Conservation (phyloP, 2,329 filamentous ascomycete species). For the Colletotrichum brevisporum region DNA sequence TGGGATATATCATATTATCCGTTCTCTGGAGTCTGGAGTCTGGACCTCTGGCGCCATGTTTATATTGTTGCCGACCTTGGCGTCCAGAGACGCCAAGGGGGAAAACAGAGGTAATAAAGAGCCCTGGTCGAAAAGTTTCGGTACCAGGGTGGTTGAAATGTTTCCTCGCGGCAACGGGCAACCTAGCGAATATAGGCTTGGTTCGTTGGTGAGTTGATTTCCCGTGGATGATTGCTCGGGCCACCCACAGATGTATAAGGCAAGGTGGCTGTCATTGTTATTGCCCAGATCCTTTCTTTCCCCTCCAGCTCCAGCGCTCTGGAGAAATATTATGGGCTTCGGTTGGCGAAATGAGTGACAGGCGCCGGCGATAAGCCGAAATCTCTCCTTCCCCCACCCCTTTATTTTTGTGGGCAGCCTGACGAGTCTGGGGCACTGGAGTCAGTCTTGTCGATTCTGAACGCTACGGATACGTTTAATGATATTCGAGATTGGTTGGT, state of each 20-base stretch:
- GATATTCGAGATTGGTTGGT: slow-evolving; percentile 9
- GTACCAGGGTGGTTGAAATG: neutral
- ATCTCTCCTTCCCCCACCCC: slow-evolving; percentile 18
- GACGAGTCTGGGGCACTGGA: slow-evolving; percentile 1
- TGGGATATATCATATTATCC: neutral
- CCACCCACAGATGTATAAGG: neutral
- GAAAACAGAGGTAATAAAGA: neutral
- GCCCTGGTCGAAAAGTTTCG: neutral
- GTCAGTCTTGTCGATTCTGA: neutral
- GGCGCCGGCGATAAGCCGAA: slow-evolving; percentile 19
- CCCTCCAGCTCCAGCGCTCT: slow-evolving; percentile 11
- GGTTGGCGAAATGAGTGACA: slow-evolving; percentile 33
- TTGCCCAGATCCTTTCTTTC: slow-evolving; percentile 11
- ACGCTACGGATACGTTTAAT: slow-evolving; percentile 1
- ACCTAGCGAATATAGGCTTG: slow-evolving; percentile 7
- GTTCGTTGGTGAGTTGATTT: slow-evolving; percentile 10
- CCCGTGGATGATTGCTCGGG: slow-evolving; percentile 9
- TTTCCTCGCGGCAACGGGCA: slow-evolving; percentile 4
- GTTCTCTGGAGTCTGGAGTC: neutral
- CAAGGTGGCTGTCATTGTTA: slow-evolving; percentile 15
- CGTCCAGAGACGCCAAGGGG: neutral
- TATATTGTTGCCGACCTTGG: slow-evolving; percentile 20
- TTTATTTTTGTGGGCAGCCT: slow-evolving; percentile 10
- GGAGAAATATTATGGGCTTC: slow-evolving; percentile 13
- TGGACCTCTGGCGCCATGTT: neutral